Base-by-base conservation (phyloP, 75 land plant species). In the Adiantum capillusveneris region DNA sequence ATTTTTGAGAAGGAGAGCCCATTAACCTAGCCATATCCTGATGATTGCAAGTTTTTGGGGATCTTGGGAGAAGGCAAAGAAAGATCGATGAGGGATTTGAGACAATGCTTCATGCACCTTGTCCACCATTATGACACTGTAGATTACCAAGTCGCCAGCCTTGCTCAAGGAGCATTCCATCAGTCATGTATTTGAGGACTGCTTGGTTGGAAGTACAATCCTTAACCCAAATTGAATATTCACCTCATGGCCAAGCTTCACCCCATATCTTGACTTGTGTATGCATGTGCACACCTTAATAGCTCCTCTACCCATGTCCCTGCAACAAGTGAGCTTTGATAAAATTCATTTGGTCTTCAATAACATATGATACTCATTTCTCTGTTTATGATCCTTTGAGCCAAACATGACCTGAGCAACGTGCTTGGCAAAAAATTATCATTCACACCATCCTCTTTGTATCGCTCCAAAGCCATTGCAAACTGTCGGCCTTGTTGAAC, bases 171-270 rank as follows among this genome's bases (percentile, higher is more conserved):
- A 93, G 65, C 98, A 93, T 93, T 16, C 92, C 99, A 81, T 90
- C 99, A 0, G 99, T 95, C 97, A 95, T 90, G 65, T 95, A 89
- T 63, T 94, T 94, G 25, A 94, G 44, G 54, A 90, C 62, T 21
- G 99, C 90, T 43, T 82, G 77, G 0, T 90, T 93, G 27, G 92
- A 87, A 7, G 97, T 95, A 59, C 99, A 95, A 53, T 95, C 99
- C 66, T 95, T 92, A 81, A 95, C 90, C 39, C 97, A 84, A 30
- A 95, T 95, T 0, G 97, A 90, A 63, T 90, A 95, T 18, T 96
- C 51, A 93, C 97, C 87, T 93, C 98, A 66, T 86, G 95, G 29
- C 98, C 99, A 54, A 95, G 99, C 65, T 95, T 95, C 25, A 90
- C 99, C 9, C 88, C 97, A 95, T 84, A 59, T 95, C 99, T 34